Base-by-base conservation (phyloP, 78 protist genomes). In the Pelomyxa schiedti region DNA sequence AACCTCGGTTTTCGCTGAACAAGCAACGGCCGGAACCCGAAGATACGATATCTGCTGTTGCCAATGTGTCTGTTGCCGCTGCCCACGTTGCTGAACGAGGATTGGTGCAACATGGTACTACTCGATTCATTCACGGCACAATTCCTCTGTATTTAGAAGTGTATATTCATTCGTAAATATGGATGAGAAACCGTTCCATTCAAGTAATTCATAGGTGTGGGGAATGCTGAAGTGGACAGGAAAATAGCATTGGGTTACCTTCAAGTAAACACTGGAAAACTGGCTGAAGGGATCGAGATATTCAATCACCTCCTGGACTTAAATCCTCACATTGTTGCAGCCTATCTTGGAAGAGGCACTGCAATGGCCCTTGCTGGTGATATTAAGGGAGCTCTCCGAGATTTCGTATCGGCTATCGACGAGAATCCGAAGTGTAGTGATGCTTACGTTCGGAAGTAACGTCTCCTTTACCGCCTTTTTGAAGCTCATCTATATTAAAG, bases 301-400 rank as follows among this genome's bases (percentile, higher is more conserved):
- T 83, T 83, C 26, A 28, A 74, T 24, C 8, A 1, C 28, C n/a
- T 83, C 2, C 79, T 83, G 35, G 43, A 39, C 8, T 39, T n/a
- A 30, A 78, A 83, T n/a, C 76, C 82, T 1, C 32, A 69, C 40
- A 42, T 83, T 8, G 84, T 74, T 9, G 75, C 80, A 3, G 73
- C 82, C 4, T 83, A 73, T 53, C 26, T 83, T 8, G 88, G 88
- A 22, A 41, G 88, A 64, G 88, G 88, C 26, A 83, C 88, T 7
- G 74, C 83, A 22, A 26, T 37, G 39, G 88, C 88, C 35, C 37
- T 83, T 8, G 1, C 64, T 0, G 88, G 88, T 0, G 16, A 16
- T 16, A 16, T 47, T 24, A 47, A 24, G 58, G 58, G 16, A 16
- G 58, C 58, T 16, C 16, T 47, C 16, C 58, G 39, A 22, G 88